Evolutionary conservation across 2,329 filamentous ascomycete species (phyloP).

Genomic region (Fusarium nodosum): DNA sequence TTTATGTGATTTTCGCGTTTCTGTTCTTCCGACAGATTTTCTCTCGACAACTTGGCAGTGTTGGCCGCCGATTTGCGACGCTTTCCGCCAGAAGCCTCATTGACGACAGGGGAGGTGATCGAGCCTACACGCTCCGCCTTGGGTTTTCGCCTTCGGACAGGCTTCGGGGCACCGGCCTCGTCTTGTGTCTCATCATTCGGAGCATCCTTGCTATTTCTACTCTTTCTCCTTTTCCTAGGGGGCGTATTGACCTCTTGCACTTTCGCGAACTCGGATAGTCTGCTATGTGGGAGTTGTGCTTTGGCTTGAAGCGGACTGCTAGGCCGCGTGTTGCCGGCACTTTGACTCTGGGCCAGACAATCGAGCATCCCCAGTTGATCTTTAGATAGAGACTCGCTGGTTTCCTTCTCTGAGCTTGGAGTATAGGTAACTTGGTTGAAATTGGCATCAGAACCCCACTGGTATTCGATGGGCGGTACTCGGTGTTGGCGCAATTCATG

Average conservation of each 20-base stretch:
- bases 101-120: slow-evolving; percentile 53
- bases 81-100: slow-evolving; percentile 58
- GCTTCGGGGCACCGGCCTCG: slow-evolving; percentile 51
- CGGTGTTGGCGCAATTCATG: slow-evolving; percentile 51
- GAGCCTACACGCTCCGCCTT: slow-evolving; percentile 57
- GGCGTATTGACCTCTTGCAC: slow-evolving; percentile 59
- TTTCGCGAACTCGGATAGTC: slow-evolving; percentile 47
- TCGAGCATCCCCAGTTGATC: slow-evolving; percentile 68
- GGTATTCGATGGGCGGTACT: slow-evolving; percentile 63
- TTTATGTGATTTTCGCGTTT: slow-evolving; percentile 89
- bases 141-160: slow-evolving; percentile 62
- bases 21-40: slow-evolving; percentile 84
- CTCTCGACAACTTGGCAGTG: slow-evolving; percentile 65
- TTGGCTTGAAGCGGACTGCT: slow-evolving; percentile 64
- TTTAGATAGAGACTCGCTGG: slow-evolving; percentile 68
- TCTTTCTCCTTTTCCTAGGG: slow-evolving; percentile 68
- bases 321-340: slow-evolving; percentile 70
- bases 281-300: slow-evolving; percentile 28
- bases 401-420: slow-evolving; percentile 68
- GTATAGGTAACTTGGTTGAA: slow-evolving; percentile 72
- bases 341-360: slow-evolving; percentile 69
- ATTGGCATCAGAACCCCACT: slow-evolving; percentile 77
- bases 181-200: slow-evolving; percentile 59
- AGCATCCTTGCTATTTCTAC: slow-evolving; percentile 62
- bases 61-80: slow-evolving; percentile 64